Evolutionary conservation across 2,329 filamentous ascomycete species (phyloP).

Genomic region (Xylariaceae sp.): DNA sequence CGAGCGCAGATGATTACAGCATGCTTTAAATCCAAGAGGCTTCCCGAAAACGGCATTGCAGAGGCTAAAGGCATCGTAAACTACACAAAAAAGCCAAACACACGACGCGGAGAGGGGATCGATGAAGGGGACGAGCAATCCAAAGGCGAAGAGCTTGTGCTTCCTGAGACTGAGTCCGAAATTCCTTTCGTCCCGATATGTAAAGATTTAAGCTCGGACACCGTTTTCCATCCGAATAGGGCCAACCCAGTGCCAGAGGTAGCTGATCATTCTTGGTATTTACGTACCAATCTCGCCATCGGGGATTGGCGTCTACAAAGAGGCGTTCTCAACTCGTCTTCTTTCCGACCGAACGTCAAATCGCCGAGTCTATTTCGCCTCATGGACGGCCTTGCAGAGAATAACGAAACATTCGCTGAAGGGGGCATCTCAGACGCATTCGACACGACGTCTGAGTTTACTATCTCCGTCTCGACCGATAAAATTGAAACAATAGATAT

Average conservation of each 20-base stretch:
- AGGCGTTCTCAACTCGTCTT: conserved; percentile 55
- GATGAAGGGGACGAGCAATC: conserved; percentile 10
- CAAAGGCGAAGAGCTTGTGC: conserved; percentile 12
- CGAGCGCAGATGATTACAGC: conserved; percentile 58
- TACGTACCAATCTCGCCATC: conserved; percentile 58
- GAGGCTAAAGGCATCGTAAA: conserved; percentile 48
- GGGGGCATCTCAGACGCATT: conserved; percentile 51
- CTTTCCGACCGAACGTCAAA: conserved; percentile 45
- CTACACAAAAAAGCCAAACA: conserved; percentile 31
- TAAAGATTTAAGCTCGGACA: conserved; percentile 46
- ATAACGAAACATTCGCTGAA: conserved; percentile 45
- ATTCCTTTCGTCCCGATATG: conserved; percentile 40
- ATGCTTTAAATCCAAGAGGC: conserved; percentile 53
- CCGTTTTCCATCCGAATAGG: conserved; percentile 41
- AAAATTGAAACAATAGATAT: conserved; percentile 51
- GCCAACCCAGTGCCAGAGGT: conserved; percentile 39
- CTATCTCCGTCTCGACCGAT: conserved; percentile 55
- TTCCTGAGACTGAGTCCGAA: conserved; percentile 37
- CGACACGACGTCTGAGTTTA: conserved; percentile 41
- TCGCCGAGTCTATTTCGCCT: conserved; percentile 49
- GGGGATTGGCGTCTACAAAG: conserved; percentile 54
- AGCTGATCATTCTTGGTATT: conserved; percentile 50
- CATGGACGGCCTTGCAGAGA: conserved; percentile 39
- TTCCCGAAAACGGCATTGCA: conserved; percentile 38
- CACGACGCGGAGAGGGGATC: conserved; percentile 8